Evolutionary conservation across 2,329 filamentous ascomycete genomes (phyloP).

Genomic region (Talaromyces sp.): DNA sequence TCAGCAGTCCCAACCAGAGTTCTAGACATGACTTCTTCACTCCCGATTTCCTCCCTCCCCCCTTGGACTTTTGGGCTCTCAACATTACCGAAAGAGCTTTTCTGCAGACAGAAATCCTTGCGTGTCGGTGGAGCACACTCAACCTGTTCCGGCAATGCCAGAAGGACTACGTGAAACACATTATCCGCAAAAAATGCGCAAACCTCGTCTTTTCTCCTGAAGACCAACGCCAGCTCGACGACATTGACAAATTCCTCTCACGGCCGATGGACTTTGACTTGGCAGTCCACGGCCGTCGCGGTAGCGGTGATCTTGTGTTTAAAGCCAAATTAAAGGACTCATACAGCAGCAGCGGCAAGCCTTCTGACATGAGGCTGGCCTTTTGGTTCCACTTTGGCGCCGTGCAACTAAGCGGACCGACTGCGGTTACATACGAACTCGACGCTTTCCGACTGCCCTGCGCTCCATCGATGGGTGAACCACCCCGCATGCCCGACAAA

Average conservation of each 20-base stretch:
- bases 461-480: constrained; percentile 13
- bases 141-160: constrained; percentile 35
- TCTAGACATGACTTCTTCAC: constrained; percentile 29
- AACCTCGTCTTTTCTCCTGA: constrained; percentile 21
- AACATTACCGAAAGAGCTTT: constrained; percentile 20
- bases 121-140: constrained; percentile 38
- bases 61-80: constrained; percentile 28
- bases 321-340: neutral
- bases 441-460: constrained; percentile 34
- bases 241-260: constrained; percentile 20
- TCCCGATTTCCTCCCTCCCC: constrained; percentile 33
- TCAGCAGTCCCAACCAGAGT: constrained; percentile 32
- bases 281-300: constrained; percentile 18
- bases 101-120: constrained; percentile 32
- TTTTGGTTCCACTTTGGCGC: constrained; percentile 36
- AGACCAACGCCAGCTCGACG: constrained; percentile 18
- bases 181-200: constrained; percentile 23
- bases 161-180: constrained; percentile 31
- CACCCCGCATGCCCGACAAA: constrained; percentile 33
- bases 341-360: constrained; percentile 1
- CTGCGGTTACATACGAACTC: constrained; percentile 22
- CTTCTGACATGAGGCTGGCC: constrained; percentile 22
- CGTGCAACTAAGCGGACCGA: constrained; percentile 26
- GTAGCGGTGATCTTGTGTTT: constrained; percentile 14
- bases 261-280: constrained; percentile 18